These are phyloP conservation scores for Eucalyptus fibrosa DNA, from an alignment of 345 rosid species.

Conservation along the genomic window DNA sequence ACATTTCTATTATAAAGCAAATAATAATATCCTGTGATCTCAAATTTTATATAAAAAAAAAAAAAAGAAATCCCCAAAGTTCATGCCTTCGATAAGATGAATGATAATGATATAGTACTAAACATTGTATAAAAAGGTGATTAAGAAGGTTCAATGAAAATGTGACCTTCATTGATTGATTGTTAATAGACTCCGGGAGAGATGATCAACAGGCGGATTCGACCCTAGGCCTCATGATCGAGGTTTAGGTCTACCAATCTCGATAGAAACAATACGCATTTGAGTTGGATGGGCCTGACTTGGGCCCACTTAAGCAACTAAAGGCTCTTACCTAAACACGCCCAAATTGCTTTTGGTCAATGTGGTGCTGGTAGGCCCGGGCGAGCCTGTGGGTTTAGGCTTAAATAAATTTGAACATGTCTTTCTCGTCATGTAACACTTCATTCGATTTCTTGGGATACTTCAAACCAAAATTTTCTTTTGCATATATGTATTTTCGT, in stretches of 20 bases:
- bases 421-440: not conserved
- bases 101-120: not conserved
- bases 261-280: not conserved
- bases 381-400: not conserved
- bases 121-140: not conserved
- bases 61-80: not conserved
- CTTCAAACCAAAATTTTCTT: not conserved
- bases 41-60: too few species aligned
- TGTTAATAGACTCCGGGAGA: accelerated
- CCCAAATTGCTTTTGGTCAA: not conserved
- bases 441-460: not conserved
- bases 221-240: not conserved
- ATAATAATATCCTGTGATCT: not conserved
- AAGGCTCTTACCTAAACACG: not conserved
- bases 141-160: not conserved
- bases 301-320: not conserved
- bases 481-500: not conserved
- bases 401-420: not conserved
- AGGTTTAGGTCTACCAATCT: not conserved
- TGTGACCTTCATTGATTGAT: not conserved
- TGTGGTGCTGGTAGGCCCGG: not conserved
- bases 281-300: not conserved
- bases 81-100: not conserved
- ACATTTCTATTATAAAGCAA: not conserved
- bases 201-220: not conserved